Evolutionary conservation across 495 filamentous ascomycete species (phyloP).

Genomic region (Penicillium manginii): DNA sequence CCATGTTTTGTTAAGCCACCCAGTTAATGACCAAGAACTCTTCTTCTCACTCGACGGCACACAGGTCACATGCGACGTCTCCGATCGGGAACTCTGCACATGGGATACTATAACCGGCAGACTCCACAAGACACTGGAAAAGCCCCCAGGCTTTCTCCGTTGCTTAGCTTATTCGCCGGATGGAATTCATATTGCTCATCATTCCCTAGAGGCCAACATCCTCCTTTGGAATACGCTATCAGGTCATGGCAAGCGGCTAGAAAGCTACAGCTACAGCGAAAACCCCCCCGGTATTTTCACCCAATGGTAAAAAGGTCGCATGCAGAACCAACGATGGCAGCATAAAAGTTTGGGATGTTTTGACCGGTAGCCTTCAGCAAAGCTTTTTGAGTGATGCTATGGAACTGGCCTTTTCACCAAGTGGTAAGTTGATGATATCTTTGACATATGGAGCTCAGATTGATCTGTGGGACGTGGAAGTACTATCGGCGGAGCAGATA

Average conservation of each 20-base stretch:
- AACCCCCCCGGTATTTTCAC: neutral
- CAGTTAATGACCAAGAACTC: neutral
- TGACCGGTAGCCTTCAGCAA: neutral
- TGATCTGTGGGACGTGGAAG: too few species aligned
- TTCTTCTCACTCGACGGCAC: neutral
- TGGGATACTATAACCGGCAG: neutral
- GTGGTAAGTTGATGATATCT: too few species aligned
- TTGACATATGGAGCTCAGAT: too few species aligned
- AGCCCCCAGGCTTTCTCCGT: neutral
- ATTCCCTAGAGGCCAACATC: slow-evolving; percentile 5
- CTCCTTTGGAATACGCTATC: slow-evolving; percentile 18
- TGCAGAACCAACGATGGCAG: neutral
- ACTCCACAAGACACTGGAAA: neutral
- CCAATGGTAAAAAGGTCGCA: neutral
- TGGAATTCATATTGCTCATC: neutral
- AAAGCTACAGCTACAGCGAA: neutral
- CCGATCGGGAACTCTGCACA: neutral
- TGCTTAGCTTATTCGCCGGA: neutral
- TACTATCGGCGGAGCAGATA: too few species aligned
- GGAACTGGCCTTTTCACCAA: too few species aligned
- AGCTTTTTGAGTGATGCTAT: neutral
- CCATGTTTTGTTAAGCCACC: too few species aligned
- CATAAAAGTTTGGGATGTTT: neutral
- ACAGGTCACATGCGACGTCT: neutral
- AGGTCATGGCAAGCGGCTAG: too few species aligned